phyloP scores from a whole-genome alignment of 768 basidiomycete genomes.

The Tulasnella sp. region DNA sequence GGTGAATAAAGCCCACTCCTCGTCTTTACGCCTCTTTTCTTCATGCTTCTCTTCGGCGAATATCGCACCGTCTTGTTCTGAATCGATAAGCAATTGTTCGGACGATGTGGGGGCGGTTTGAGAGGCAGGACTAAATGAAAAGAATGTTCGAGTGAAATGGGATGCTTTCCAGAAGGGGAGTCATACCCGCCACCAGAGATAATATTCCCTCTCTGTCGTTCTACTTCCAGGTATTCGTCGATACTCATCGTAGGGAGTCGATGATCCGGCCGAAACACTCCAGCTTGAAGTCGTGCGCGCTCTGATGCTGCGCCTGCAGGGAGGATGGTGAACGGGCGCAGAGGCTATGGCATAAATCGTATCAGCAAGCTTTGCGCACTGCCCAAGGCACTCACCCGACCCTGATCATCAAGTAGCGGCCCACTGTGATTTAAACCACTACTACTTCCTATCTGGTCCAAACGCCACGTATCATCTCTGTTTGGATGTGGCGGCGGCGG shows the following conservation, averaged over 20 bases:
- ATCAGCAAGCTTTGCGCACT: background rate
- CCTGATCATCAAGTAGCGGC: constrained; percentile 57
- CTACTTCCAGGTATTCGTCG: constrained; percentile 86
- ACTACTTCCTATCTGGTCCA: constrained; percentile 34
- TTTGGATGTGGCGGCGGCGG: constrained; percentile 37
- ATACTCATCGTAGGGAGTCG: constrained; percentile 89
- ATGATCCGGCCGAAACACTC: constrained; percentile 77
- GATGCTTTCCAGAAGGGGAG: background rate
- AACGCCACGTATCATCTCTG: constrained; percentile 56
- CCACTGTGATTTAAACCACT: no score
- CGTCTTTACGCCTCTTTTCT: constrained; percentile 69
- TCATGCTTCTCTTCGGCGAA: constrained; percentile 59
- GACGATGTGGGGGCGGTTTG: constrained; percentile 54
- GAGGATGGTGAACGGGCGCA: constrained; percentile 87
- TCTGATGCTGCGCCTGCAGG: constrained; percentile 52
- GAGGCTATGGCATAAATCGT: constrained; percentile 43
- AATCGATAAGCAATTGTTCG: constrained; percentile 63
- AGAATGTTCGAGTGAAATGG: background rate
- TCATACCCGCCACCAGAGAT: constrained; percentile 78
- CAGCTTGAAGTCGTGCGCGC: constrained; percentile 56
- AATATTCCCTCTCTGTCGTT: constrained; percentile 72
- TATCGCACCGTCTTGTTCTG: constrained; percentile 72
- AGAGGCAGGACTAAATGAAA: constrained; percentile 43
- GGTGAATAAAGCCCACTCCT: constrained; percentile 82
- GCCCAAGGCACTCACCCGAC: constrained; percentile 43